A percentile compares a stretch with the other conserved stretches of the same genome.
phyloP scores from a whole-genome alignment of 2,329 filamentous ascomycete species.

The Mycocentrospora acerina region DNA sequence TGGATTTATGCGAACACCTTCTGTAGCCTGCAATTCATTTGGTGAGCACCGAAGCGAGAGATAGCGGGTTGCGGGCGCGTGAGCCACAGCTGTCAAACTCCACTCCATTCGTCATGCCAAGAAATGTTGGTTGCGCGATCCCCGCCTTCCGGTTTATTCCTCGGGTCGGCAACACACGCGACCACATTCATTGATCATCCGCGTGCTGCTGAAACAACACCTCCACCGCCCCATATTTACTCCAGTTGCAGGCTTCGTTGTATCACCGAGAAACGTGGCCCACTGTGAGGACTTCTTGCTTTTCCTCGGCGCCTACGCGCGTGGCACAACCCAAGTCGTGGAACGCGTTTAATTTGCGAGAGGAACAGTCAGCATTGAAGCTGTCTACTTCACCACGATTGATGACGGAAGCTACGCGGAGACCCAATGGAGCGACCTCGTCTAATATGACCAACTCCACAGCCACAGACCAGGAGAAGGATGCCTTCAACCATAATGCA shows the following conservation, averaged over 20 bases:
- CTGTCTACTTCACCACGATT: constrained; percentile 32
- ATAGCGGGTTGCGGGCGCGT: background rate
- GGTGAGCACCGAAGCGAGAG: background rate
- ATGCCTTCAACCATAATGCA: constrained; percentile 23
- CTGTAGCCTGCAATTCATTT: constrained; percentile 7
- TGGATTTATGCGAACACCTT: constrained; percentile 13
- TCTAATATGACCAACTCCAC: constrained; percentile 35
- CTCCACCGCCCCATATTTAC: constrained; percentile 17
- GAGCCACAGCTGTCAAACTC: constrained; percentile 9
- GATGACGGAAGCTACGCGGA: constrained; percentile 41
- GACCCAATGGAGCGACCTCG: constrained; percentile 41
- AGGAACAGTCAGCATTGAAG: constrained; percentile 31
- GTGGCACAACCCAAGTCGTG: constrained; percentile 24
- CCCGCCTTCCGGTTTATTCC: constrained; percentile 26
- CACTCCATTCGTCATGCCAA: constrained; percentile 9
- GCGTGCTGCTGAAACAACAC: constrained; percentile 25
- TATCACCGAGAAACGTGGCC: constrained; percentile 34
- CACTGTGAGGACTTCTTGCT: constrained; percentile 18
- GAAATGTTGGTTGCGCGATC: constrained; percentile 8
- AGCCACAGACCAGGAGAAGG: constrained; percentile 32
- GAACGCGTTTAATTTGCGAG: constrained; percentile 27
- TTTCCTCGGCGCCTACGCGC: constrained; percentile 21
- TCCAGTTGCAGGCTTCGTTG: constrained; percentile 15
- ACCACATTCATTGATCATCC: constrained; percentile 27
- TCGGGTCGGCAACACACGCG: constrained; percentile 28